Percentiles rank a stretch among this genome's conserved stretches.
phyloP scores from a whole-genome alignment of 345 rosid species.

The Moricandia arvensis region DNA sequence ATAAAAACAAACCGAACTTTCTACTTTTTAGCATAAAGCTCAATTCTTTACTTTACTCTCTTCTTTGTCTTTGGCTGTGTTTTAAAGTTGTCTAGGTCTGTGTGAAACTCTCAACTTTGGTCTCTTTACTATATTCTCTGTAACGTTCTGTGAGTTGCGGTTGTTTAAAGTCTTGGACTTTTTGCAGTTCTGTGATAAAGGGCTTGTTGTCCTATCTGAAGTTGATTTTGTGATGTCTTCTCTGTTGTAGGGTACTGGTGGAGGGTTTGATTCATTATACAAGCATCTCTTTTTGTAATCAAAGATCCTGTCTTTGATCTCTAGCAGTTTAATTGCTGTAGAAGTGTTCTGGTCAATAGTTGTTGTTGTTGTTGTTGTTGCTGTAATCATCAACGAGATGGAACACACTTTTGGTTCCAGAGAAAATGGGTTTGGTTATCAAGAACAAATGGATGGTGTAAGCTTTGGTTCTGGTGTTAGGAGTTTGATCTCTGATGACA shows the following conservation, averaged over 20 bases:
- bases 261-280: constrained; percentile 19
- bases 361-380: background rate
- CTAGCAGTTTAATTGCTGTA: background rate
- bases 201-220: constrained; percentile 19
- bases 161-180: background rate
- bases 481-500: constrained; percentile 51
- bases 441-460: constrained; percentile 50
- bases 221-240: constrained; percentile 20
- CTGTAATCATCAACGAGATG: constrained; percentile 39
- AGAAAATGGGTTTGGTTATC: constrained; percentile 51
- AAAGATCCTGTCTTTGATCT: background rate
- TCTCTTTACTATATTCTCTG: background rate
- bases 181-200: background rate
- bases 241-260: constrained; percentile 28
- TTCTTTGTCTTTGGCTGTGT: background rate
- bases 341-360: too few species aligned
- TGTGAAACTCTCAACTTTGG: background rate
- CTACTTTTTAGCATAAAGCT: constrained; percentile 18
- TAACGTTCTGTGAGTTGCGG: background rate
- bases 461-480: constrained; percentile 51
- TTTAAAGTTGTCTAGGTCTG: constrained; percentile 1
- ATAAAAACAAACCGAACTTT: constrained; percentile 13
- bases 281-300: background rate
- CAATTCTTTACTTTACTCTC: background rate
- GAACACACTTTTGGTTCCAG: constrained; percentile 54